Evolutionary conservation across 805 yeast species (phyloP).

Genomic region (Cyberlindnera saturnus): DNA sequence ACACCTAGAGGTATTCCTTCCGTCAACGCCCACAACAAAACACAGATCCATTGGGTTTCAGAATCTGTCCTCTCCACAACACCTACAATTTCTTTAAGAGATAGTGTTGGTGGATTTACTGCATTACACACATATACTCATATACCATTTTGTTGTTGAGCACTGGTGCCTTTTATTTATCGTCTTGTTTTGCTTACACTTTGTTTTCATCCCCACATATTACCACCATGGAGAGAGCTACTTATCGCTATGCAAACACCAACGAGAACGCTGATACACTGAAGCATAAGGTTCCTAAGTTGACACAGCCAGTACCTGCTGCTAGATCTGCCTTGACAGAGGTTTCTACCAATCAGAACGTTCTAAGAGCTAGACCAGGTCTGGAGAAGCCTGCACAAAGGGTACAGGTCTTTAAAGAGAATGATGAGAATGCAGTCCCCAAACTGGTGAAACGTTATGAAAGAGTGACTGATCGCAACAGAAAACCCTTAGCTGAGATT

Average conservation of each 20-base stretch:
- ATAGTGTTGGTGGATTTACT: too few relatives aligned
- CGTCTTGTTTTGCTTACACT: too few relatives aligned
- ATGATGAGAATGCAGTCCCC: slow-evolving; percentile 20
- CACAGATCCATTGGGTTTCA: too few relatives aligned
- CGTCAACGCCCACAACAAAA: too few relatives aligned
- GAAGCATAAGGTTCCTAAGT: slow-evolving; percentile 16
- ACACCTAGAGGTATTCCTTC: too few relatives aligned
- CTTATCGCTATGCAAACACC: slow-evolving; percentile 17
- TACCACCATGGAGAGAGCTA: slow-evolving; percentile 14
- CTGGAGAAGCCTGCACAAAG: slow-evolving; percentile 19
- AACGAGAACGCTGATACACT: slow-evolving; percentile 19
- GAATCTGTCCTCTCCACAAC: too few relatives aligned
- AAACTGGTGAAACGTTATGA: slow-evolving; percentile 1
- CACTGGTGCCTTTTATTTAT: too few relatives aligned
- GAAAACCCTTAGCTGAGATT: slow-evolving; percentile 23
- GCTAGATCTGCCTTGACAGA: slow-evolving; percentile 20
- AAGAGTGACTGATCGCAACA: slow-evolving; percentile 2
- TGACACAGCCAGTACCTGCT: slow-evolving; percentile 2
- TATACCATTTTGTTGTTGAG: too few relatives aligned
- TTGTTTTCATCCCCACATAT: too few relatives aligned
- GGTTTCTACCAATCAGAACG: slow-evolving; percentile 17
- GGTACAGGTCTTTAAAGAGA: slow-evolving; percentile 17
- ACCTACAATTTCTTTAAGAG: too few relatives aligned
- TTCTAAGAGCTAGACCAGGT: slow-evolving; percentile 5
- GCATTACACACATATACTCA: too few relatives aligned